phyloP scores from a whole-genome alignment of 768 basidiomycete species.

The Collybia sordida region DNA sequence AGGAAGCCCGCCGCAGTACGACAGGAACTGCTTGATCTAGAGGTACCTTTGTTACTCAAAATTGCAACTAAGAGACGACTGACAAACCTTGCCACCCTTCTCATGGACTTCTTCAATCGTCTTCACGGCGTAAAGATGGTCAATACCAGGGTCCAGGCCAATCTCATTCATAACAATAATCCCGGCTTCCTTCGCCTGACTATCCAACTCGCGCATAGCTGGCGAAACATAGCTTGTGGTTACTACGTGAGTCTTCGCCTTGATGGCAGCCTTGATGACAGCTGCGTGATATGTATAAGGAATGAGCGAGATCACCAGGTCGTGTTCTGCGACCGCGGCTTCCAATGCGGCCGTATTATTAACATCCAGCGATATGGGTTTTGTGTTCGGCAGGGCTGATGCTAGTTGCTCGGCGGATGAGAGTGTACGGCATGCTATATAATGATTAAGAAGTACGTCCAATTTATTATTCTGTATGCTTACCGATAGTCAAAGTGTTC shows the following conservation, averaged over 20 bases:
- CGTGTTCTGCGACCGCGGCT: constrained; percentile 76
- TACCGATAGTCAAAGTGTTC: constrained; percentile 85
- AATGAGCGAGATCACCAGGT: constrained; percentile 95
- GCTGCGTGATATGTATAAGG: constrained; percentile 89
- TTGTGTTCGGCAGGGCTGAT: constrained; percentile 55
- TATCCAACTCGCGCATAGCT: constrained; percentile 85
- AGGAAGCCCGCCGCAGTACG: constrained; percentile 95
- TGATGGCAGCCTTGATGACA: constrained; percentile 92
- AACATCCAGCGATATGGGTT: constrained; percentile 1
- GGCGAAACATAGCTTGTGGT: constrained; percentile 95
- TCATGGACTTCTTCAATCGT: constrained; percentile 92
- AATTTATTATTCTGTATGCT: constrained; percentile 16
- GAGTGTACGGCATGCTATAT: constrained; percentile 84
- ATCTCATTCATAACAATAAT: constrained; percentile 98
- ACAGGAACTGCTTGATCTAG: constrained; percentile 87
- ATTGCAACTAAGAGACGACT: background rate
- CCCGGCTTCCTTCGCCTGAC: constrained; percentile 79
- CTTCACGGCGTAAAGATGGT: constrained; percentile 93
- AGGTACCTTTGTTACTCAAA: background rate
- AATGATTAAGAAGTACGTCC: background rate
- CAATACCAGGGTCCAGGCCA: constrained; percentile 94
- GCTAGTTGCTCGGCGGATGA: constrained; percentile 69
- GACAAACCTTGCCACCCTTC: constrained; percentile 87
- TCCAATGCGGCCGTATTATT: constrained; percentile 64
- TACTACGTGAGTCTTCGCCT: constrained; percentile 87